Evolutionary conservation across 148 eudicot genomes (phyloP).

Genomic region (Mesembryanthemum crystallinum): DNA sequence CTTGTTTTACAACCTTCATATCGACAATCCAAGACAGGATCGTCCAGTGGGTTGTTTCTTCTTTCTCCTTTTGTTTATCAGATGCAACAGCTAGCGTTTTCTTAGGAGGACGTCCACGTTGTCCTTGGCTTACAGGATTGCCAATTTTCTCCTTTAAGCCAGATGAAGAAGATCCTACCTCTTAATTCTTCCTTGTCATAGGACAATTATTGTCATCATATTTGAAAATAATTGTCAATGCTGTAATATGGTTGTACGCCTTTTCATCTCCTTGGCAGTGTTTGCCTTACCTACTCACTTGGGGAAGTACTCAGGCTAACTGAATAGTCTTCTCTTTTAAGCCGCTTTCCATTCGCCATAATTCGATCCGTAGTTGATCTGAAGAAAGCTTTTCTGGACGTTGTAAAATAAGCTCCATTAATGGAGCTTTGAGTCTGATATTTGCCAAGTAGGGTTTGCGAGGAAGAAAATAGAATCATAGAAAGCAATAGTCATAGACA

Average conservation of each 20-base stretch:
- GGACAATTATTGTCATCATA: background rate
- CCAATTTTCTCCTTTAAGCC: background rate
- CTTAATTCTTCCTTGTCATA: background rate
- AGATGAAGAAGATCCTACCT: background rate
- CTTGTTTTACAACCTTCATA: constrained; percentile 20
- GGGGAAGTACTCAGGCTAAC: background rate
- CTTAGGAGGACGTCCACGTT: background rate
- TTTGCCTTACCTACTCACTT: constrained; percentile 3
- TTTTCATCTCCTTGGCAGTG: constrained; percentile 26
- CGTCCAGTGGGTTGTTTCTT: constrained; percentile 5
- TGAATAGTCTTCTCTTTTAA: background rate
- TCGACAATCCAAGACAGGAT: constrained; percentile 48
- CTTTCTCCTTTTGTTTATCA: background rate
- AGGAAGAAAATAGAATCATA: background rate
- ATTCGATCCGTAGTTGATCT: background rate
- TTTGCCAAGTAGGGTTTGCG: background rate
- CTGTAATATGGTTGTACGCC: constrained; percentile 11
- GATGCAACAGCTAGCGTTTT: background rate
- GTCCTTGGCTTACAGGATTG: background rate
- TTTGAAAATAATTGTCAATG: constrained; percentile 6
- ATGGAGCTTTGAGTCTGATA: constrained; percentile 11
- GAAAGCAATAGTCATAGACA: background rate
- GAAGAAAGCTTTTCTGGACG: too few species aligned
- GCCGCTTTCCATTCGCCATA: constrained; percentile 1
- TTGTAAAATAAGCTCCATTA: too few species aligned